Conservation (phyloP, 805 yeast genomes). For the Wickerhamiella vanderwaltii region DNA sequence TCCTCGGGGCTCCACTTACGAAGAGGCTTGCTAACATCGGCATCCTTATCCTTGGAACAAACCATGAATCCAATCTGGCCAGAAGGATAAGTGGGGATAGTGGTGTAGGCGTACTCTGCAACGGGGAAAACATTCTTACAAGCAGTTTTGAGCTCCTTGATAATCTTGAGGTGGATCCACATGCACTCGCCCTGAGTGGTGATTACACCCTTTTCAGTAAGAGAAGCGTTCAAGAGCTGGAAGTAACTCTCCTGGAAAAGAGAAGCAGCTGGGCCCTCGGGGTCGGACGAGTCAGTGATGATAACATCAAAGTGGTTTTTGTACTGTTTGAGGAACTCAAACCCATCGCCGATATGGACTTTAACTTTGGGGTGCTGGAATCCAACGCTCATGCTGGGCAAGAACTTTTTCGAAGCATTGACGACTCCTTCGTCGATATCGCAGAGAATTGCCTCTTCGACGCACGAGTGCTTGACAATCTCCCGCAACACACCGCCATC, state of each 20-base stretch:
- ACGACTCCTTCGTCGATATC: constrained; percentile 94
- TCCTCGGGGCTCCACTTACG: constrained; percentile 35
- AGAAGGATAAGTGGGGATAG: constrained; percentile 79
- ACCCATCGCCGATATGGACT: constrained; percentile 94
- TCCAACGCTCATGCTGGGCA: constrained; percentile 78
- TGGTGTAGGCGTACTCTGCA: constrained; percentile 67
- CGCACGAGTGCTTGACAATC: constrained; percentile 73
- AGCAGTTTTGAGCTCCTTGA: constrained; percentile 60
- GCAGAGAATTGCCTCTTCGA: constrained; percentile 82
- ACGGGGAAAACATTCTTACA: constrained; percentile 72
- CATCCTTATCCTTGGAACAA: constrained; percentile 44
- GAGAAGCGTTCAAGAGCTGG: constrained; percentile 69
- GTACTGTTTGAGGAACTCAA: constrained; percentile 78
- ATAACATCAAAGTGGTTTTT: constrained; percentile 85
- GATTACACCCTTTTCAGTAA: constrained; percentile 85
- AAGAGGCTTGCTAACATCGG: constrained; percentile 39
- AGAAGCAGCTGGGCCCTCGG: constrained; percentile 95
- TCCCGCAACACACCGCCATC: constrained; percentile 98
- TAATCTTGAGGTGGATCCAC: constrained; percentile 72
- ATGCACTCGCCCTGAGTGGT: constrained; percentile 82
- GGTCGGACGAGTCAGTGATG: constrained; percentile 94
- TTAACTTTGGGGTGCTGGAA: constrained; percentile 80
- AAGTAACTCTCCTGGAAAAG: constrained; percentile 90
- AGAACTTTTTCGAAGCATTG: constrained; percentile 68
- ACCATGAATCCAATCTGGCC: constrained; percentile 76